Base-by-base conservation (phyloP, 2,329 filamentous ascomycete species). In the Penicillium sp. region DNA sequence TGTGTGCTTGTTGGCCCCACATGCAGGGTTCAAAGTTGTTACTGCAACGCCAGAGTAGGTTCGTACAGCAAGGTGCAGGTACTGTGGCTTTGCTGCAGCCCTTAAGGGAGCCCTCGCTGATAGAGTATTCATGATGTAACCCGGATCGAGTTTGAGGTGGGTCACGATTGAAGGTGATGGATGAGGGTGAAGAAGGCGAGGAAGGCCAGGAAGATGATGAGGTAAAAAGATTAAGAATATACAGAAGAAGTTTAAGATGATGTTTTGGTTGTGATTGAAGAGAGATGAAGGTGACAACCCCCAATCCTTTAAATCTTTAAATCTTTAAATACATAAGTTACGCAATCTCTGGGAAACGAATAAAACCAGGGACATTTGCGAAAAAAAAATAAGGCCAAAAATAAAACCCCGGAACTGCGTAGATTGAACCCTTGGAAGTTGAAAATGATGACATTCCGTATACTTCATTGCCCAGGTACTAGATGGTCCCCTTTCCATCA, bases 111-210 rank as follows among this genome's bases (percentile, higher is more conserved):
- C 61, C 8, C 64, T 66, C 9, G 64, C 57, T 44, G 69, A 63
- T 44, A 71, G 49, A 9, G 69, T 67, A 50, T 64, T 73, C 72
- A 74, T 75, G 35, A 27, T 53, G 52, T 59, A 51, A 39, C 31
- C 33, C 35, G 50, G 27, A 50, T 29, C 35, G 10, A 49, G 10
- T 45, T n/a, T 51, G 42, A 27, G 27, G 4, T 23, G 13, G 6
- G 15, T 45, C 12, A 27, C 5, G 17, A 13, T 50, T 36, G 21
- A 36, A 17, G 6, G 5, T 23, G 44, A 35, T 17, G 6, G 13
- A 47, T 17, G 15, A 33, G 12, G 8, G 8, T 6, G 39, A 23
- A 9, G 17, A 6, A 17, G 21, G 6, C n/a, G 15, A 36, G 31
- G 17, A 47, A 17, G 21, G 5, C 7, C 13, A 39, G 29, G 13